A percentile compares a stretch with the other conserved stretches of the same genome.
Evolutionary conservation across 768 basidiomycete species (phyloP).

Genomic region (Galerina sulciceps): DNA sequence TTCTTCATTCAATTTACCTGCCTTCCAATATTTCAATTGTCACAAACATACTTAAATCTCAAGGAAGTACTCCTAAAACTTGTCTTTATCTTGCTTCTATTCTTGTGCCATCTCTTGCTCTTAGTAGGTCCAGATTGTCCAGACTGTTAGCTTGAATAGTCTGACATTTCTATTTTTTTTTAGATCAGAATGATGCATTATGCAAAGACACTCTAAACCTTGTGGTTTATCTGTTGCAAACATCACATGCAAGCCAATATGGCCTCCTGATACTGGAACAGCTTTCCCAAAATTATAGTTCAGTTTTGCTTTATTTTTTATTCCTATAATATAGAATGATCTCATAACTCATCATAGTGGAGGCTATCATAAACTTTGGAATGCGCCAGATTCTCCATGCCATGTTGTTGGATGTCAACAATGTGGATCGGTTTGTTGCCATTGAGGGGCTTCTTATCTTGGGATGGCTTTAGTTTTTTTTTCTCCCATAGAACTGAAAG

Average conservation of each 20-base stretch:
- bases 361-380: not conserved
- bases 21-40: not conserved
- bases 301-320: not conserved
- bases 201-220: not conserved
- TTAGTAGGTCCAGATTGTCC: not conserved
- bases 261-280: not conserved
- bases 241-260: not conserved
- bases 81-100: not conserved
- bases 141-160: too few relatives aligned
- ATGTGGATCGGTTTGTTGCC: not conserved
- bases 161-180: too few relatives aligned
- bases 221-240: not conserved
- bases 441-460: not conserved
- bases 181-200: too few relatives aligned
- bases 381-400: not conserved
- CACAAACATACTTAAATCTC: not conserved
- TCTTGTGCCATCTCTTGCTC: not conserved
- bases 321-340: not conserved
- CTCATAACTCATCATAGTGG: not conserved
- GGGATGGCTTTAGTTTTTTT: not conserved
- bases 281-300: not conserved
- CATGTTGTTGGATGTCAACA: not conserved
- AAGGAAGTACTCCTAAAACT: not conserved
- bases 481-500: too few relatives aligned
- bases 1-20: not conserved